Conservation (phyloP, 345 rosid genomes). For the Sonneratia alba region DNA sequence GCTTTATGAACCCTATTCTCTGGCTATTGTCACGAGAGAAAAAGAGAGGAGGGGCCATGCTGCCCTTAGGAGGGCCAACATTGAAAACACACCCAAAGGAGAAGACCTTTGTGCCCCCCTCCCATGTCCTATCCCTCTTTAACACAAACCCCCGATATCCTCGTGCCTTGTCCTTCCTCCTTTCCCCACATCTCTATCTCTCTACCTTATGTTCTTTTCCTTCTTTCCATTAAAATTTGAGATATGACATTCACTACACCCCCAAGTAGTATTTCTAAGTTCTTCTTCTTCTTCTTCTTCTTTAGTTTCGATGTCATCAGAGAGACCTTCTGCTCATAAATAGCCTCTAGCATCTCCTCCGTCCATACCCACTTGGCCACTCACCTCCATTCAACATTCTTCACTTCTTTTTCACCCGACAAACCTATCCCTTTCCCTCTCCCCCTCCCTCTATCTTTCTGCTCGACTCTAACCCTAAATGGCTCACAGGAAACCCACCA, state of each 20-base stretch:
- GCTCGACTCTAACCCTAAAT: conserved; percentile 6
- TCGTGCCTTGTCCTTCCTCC: neutral
- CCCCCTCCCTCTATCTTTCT: neutral
- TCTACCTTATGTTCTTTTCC: neutral
- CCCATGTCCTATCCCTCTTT: conserved; percentile 8
- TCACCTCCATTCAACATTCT: neutral
- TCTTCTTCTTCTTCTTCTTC: neutral
- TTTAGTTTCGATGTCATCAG: neutral
- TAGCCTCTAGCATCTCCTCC: conserved; percentile 1
- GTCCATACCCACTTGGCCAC: neutral
- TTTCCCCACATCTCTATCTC: neutral
- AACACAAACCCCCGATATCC: conserved; percentile 4
- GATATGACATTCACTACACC: too few species aligned
- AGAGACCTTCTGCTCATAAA: conserved; percentile 6
- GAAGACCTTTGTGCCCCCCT: neutral
- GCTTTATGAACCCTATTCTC: too few species aligned
- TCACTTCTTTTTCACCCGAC: conserved; percentile 3
- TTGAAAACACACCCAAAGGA: neutral
- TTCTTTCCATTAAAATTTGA: too few species aligned
- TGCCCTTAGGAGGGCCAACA: conserved; percentile 4
- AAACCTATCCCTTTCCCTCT: neutral
- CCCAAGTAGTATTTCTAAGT: too few species aligned
- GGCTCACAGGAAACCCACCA: conserved; percentile 29
- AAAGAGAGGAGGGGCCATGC: neutral
- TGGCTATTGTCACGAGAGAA: neutral